A percentile compares a stretch with the other conserved stretches of the same genome.
Conservation (phyloP, 2,329 filamentous ascomycete species). For the Ceratocystis diversiconidia region DNA sequence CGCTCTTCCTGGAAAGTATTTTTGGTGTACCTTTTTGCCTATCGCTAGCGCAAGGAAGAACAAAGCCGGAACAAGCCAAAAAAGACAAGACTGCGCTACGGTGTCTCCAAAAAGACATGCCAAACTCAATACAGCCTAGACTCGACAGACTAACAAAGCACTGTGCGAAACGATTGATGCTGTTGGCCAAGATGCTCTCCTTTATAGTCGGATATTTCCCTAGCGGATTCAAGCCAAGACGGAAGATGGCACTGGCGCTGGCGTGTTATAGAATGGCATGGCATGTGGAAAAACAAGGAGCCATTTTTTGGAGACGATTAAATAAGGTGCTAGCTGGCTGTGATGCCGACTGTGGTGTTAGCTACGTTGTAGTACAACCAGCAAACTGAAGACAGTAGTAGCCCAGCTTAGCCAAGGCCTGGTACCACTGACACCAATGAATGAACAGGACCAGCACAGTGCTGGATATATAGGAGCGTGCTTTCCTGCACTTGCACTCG, state of each 20-base stretch:
- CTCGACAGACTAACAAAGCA: neutral
- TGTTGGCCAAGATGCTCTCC: neutral
- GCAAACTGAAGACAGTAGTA: neutral
- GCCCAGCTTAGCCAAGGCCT: too few relatives aligned
- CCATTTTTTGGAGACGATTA: neutral
- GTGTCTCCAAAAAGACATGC: neutral
- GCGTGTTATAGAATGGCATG: neutral
- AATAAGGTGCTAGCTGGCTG: too few relatives aligned
- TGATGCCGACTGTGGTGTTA: neutral
- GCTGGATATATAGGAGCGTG: neutral
- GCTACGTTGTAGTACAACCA: neutral
- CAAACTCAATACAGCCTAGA: neutral
- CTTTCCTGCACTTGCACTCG: neutral
- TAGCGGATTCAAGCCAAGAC: neutral
- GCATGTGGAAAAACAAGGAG: neutral
- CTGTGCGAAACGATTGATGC: too few relatives aligned
- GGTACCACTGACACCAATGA: too few relatives aligned
- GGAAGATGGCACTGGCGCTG: neutral
- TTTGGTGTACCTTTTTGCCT: constrained; percentile 4
- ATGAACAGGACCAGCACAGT: too few relatives aligned
- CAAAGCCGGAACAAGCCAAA: constrained; percentile 5
- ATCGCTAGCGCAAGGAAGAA: neutral
- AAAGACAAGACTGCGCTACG: neutral
- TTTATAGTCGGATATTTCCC: neutral
- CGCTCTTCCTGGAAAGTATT: neutral